A percentile compares a stretch with the other conserved stretches of the same genome.
Evolutionary conservation across 257 asterid species (phyloP).

Genomic region (Salvia splendens): DNA sequence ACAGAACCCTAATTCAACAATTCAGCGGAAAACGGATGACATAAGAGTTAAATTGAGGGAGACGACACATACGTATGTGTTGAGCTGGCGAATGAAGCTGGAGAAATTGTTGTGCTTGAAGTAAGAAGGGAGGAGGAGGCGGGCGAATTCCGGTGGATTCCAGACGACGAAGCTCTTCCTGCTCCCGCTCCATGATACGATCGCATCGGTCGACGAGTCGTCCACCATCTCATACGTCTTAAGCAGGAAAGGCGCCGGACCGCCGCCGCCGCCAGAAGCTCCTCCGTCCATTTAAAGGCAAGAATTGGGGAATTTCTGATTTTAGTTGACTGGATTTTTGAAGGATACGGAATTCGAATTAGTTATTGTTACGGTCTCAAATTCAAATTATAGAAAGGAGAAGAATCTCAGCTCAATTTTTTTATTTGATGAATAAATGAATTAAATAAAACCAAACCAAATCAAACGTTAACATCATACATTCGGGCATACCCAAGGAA

Average conservation of each 20-base stretch:
- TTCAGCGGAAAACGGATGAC: neutral
- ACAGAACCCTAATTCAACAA: constrained; percentile 13
- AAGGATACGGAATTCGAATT: neutral
- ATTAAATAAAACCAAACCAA: too few species aligned
- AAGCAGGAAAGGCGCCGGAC: constrained; percentile 82
- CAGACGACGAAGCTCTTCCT: constrained; percentile 79
- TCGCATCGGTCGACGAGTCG: constrained; percentile 65
- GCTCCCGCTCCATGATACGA: constrained; percentile 74
- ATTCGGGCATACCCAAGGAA: too few species aligned
- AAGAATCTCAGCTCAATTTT: too few species aligned
- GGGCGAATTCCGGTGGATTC: constrained; percentile 90
- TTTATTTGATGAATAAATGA: too few species aligned
- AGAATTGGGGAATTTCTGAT: constrained; percentile 2
- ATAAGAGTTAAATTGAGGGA: neutral
- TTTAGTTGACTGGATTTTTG: constrained; percentile 1
- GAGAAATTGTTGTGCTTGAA: too few species aligned
- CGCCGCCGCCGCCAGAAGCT: constrained; percentile 53
- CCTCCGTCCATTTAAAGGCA: constrained; percentile 48
- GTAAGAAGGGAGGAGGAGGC: constrained; percentile 60
- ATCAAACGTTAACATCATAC: too few species aligned
- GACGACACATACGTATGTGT: constrained; percentile 66
- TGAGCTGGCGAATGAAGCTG: constrained; percentile 81
- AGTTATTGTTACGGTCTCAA: too few species aligned
- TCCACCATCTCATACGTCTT: constrained; percentile 95
- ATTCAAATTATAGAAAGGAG: too few species aligned